phyloP scores from a whole-genome alignment of 2,329 filamentous ascomycete species.

The Fusarium burgessii region DNA sequence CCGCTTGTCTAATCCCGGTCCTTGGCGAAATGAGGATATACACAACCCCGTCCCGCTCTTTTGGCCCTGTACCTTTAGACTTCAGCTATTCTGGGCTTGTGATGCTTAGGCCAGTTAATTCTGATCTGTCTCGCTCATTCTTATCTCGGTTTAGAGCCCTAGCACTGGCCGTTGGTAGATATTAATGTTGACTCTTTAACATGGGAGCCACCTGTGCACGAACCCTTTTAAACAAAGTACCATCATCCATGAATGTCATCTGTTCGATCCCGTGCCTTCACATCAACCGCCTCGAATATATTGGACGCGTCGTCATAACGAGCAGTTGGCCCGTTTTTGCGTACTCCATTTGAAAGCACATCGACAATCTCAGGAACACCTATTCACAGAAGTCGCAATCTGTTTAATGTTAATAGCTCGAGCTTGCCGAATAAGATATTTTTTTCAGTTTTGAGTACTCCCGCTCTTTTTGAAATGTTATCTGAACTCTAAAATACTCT shows the following conservation, averaged over 20 bases:
- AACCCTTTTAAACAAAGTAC: conserved; percentile 19
- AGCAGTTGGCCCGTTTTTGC: not conserved
- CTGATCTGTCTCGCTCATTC: conserved; percentile 15
- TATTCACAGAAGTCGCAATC: conserved; percentile 20
- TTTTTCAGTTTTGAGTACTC: conserved; percentile 20
- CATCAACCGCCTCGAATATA: conserved; percentile 12
- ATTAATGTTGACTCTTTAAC: conserved; percentile 19
- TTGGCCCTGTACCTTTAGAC: conserved; percentile 19
- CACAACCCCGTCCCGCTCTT: conserved; percentile 27
- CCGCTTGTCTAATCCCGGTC: conserved; percentile 33
- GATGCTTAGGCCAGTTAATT: conserved; percentile 35
- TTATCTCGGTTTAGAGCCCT: conserved; percentile 23
- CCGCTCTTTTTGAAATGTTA: conserved; percentile 28
- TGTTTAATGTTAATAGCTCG: conserved; percentile 14
- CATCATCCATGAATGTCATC: not conserved
- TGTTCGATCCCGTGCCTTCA: conserved; percentile 6
- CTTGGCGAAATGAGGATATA: conserved; percentile 46
- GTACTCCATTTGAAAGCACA: conserved; percentile 5
- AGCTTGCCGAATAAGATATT: conserved; percentile 20
- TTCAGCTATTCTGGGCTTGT: conserved; percentile 7
- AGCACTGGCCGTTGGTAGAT: conserved; percentile 29
- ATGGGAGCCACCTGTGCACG: conserved; percentile 4
- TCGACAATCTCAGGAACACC: conserved; percentile 10
- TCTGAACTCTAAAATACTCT: conserved; percentile 25
- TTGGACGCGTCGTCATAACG: not conserved